phyloP scores from a whole-genome alignment of 768 basidiomycete genomes.

The Hortiboletus flavorubellus region DNA sequence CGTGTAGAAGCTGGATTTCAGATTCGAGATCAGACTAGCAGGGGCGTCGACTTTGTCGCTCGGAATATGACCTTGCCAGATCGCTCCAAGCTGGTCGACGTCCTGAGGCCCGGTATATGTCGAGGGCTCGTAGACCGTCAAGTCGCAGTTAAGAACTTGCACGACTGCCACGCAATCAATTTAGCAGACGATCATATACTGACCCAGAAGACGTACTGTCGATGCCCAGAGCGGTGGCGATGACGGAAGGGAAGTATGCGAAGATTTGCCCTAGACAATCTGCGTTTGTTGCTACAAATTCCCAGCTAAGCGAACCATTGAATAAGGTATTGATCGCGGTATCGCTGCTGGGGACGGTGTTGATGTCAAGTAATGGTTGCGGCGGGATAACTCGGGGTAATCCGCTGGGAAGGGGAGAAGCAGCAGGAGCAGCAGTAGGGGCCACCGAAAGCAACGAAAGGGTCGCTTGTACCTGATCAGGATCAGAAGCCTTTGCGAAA shows the following conservation, averaged over 20 bases:
- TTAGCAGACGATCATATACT: constrained; percentile 15
- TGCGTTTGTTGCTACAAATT: constrained; percentile 54
- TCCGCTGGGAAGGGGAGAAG: constrained; percentile 48
- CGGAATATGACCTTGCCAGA: constrained; percentile 73
- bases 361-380: constrained; percentile 15
- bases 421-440: constrained; percentile 26
- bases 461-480: constrained; percentile 38
- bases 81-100: constrained; percentile 53
- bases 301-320: constrained; percentile 59
- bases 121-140: constrained; percentile 67
- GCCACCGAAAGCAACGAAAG: constrained; percentile 17
- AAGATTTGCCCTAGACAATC: constrained; percentile 77
- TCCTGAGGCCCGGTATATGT: constrained; percentile 51
- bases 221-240: constrained; percentile 45
- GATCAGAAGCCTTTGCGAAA: constrained; percentile 28
- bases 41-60: constrained; percentile 51
- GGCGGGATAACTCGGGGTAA: constrained; percentile 64
- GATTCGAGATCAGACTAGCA: constrained; percentile 58
- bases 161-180: constrained; percentile 32
- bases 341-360: constrained; percentile 36
- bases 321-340: constrained; percentile 66
- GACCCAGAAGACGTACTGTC: constrained; percentile 30
- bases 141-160: constrained; percentile 48
- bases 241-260: constrained; percentile 55
- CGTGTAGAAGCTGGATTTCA: constrained; percentile 63